phyloP scores from a whole-genome alignment of 1,284 basidiomycete species.

The Earliella scabrosa region DNA sequence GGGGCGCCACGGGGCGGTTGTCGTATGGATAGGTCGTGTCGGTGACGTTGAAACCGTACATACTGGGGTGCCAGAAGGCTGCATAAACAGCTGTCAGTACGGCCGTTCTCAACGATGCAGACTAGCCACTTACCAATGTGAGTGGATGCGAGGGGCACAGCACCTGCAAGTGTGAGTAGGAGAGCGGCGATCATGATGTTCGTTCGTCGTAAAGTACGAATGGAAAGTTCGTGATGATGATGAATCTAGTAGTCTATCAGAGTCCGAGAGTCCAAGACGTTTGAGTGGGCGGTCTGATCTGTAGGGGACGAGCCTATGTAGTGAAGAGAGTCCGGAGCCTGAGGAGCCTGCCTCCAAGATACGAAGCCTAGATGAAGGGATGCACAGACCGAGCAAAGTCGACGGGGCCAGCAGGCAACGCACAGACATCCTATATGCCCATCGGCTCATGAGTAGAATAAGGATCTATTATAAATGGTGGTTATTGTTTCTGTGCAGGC shows the following conservation, averaged over 20 bases:
- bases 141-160: slow-evolving; percentile 15
- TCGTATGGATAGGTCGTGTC: slow-evolving; percentile 50
- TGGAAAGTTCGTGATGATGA: not conserved
- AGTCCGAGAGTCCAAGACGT: not conserved
- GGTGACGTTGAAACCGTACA: slow-evolving; percentile 60
- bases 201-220: not conserved
- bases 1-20: slow-evolving; percentile 56
- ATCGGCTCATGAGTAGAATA: slow-evolving; percentile 12
- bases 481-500: slow-evolving; percentile 12
- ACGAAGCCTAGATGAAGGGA: not conserved
- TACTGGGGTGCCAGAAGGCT: slow-evolving; percentile 37
- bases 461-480: slow-evolving; percentile 9
- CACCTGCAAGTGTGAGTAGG: slow-evolving; percentile 7
- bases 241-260: not conserved
- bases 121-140: slow-evolving; percentile 18
- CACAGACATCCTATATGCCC: slow-evolving; percentile 11
- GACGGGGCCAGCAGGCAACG: not conserved
- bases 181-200: slow-evolving; percentile 9
- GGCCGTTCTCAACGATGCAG: not conserved
- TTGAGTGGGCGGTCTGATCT: not conserved
- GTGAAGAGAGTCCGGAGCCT: not conserved
- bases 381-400: slow-evolving; percentile 9
- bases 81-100: not conserved
- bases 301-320: slow-evolving; percentile 10
- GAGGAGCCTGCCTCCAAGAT: slow-evolving; percentile 15